Evolutionary conservation across 257 asterid genomes (phyloP).

Genomic region (Paulownia fortunei): DNA sequence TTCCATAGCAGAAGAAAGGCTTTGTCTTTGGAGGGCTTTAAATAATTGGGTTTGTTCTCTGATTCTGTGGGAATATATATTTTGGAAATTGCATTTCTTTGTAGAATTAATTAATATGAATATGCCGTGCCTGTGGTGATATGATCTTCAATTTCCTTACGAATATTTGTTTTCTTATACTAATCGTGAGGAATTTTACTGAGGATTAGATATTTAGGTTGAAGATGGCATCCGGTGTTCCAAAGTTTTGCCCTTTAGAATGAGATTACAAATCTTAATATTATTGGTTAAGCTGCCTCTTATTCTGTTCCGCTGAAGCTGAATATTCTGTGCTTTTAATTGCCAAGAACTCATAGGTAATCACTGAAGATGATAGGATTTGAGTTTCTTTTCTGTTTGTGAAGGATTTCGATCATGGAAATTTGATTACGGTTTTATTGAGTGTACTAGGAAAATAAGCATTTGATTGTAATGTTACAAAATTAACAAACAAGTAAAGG

Average conservation of each 20-base stretch:
- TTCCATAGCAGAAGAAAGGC: conserved; percentile 21
- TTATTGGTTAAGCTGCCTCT: not conserved
- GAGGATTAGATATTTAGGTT: not conserved
- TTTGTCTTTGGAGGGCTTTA: not conserved
- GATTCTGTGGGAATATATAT: not conserved
- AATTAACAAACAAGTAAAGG: not conserved
- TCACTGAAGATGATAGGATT: not conserved
- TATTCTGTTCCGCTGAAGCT: conserved; percentile 5
- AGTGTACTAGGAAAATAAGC: not conserved
- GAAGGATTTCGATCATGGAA: not conserved
- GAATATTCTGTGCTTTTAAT: not conserved
- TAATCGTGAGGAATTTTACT: not conserved
- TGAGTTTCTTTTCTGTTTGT: not conserved
- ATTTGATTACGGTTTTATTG: not conserved
- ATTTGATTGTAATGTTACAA: not conserved
- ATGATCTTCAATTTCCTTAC: not conserved
- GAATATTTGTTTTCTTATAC: not conserved
- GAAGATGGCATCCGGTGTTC: not conserved
- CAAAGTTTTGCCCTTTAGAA: conserved; percentile 10
- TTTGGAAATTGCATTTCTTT: not conserved
- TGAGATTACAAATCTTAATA: not conserved
- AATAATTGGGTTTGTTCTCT: not conserved
- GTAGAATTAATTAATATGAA: not conserved
- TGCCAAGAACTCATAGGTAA: not conserved
- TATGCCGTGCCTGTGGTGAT: not conserved